Evolutionary conservation across 1,284 basidiomycete species (phyloP).

Genomic region (Xerocomus minutiporus): DNA sequence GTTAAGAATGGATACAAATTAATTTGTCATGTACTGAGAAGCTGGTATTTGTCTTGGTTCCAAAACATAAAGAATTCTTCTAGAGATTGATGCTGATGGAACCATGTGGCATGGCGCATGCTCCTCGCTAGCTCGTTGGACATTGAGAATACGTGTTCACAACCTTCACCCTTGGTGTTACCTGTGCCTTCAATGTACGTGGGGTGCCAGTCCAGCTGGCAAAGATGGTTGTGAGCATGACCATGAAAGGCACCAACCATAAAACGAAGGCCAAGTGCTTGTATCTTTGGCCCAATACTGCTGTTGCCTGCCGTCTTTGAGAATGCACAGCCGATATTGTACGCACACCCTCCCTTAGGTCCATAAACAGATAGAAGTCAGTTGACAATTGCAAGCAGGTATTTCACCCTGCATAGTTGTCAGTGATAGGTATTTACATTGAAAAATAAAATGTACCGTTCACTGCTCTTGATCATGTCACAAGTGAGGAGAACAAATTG

Average conservation of each 20-base stretch:
- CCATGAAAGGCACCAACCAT: slow-evolving; percentile 30
- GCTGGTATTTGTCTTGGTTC: slow-evolving; percentile 13
- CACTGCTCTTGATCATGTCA: slow-evolving; percentile 15
- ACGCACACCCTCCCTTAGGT: background rate
- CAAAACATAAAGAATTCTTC: slow-evolving; percentile 12
- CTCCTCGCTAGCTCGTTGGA: slow-evolving; percentile 5
- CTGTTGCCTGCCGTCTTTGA: background rate
- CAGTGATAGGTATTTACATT: background rate
- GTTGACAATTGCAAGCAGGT: slow-evolving; percentile 7
- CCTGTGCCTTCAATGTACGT: slow-evolving; percentile 4
- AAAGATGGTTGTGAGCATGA: slow-evolving; percentile 22
- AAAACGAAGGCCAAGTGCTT: background rate
- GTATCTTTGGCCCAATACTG: background rate
- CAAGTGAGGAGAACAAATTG: background rate
- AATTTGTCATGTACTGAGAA: too few relatives aligned
- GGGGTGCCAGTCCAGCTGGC: slow-evolving; percentile 10
- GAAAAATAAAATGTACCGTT: slow-evolving; percentile 3
- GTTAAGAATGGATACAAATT: too few relatives aligned
- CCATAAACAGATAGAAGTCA: background rate
- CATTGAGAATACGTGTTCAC: slow-evolving; percentile 9
- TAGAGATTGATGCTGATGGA: slow-evolving; percentile 12
- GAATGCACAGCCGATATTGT: slow-evolving; percentile 12
- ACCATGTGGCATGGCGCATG: background rate
- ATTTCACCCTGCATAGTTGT: slow-evolving; percentile 7
- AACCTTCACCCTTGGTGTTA: slow-evolving; percentile 9